A percentile compares a stretch with the other conserved stretches of the same genome.
Evolutionary conservation across 495 filamentous ascomycete genomes (phyloP).

Genomic region (Aspergillus ellipticus): DNA sequence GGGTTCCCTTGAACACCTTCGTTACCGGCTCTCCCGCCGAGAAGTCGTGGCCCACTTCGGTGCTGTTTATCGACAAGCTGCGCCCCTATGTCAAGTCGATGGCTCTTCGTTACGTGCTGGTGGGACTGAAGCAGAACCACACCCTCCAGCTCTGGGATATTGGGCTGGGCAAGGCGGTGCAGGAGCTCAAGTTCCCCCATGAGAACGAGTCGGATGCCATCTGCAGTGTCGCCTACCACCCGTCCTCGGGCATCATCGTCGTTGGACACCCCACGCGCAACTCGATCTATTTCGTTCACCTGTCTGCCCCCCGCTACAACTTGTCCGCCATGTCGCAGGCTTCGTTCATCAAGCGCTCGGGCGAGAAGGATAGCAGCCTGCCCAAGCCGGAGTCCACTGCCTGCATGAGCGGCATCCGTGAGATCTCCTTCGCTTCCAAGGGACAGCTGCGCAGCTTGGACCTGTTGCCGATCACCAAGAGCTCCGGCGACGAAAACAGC

Average conservation of each 20-base stretch:
- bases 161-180: constrained; percentile 86
- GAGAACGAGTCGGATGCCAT: constrained; percentile 95
- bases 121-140: constrained; percentile 99
- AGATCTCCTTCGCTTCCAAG: constrained; percentile 87
- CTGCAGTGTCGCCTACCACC: constrained; percentile 92
- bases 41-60: constrained; percentile 92
- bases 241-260: constrained; percentile 82
- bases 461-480: constrained; percentile 63
- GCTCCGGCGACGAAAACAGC: constrained; percentile 46
- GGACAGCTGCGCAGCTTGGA: constrained; percentile 87
- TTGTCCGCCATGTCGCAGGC: constrained; percentile 78
- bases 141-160: constrained; percentile 99
- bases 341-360: constrained; percentile 72
- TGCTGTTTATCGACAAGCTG: constrained; percentile 92
- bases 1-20: constrained; percentile 71
- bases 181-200: constrained; percentile 95
- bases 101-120: constrained; percentile 88
- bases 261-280: constrained; percentile 96
- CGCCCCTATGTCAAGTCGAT: constrained; percentile 81
- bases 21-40: constrained; percentile 73
- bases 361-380: constrained; percentile 65
- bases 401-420: constrained; percentile 90
- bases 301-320: constrained; percentile 89
- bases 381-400: constrained; percentile 88
- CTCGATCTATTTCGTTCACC: constrained; percentile 92